Percentiles rank a stretch among this genome's conserved stretches.
Evolutionary conservation across 805 yeast species (phyloP).

Genomic region (Suhomyces faveliae): DNA sequence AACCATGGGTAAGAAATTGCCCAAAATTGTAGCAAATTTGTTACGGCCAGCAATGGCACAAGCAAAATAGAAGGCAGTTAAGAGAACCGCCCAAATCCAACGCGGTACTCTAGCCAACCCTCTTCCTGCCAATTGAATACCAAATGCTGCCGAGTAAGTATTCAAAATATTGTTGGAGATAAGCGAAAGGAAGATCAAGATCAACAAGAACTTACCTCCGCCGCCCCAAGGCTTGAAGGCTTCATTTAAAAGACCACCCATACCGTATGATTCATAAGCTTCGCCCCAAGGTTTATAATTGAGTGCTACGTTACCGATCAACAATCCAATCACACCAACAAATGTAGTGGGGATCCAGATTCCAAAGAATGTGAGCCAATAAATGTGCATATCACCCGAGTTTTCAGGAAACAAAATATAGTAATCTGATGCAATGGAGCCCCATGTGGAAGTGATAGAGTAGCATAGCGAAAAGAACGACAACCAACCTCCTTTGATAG

Average conservation of each 20-base stretch:
- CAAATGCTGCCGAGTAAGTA: constrained; percentile 37
- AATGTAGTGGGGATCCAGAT: constrained; percentile 47
- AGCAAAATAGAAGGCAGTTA: constrained; percentile 32
- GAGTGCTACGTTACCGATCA: constrained; percentile 33
- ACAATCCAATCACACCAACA: constrained; percentile 30
- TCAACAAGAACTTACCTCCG: constrained; percentile 34
- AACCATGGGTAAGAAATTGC: constrained; percentile 41
- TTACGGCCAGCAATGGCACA: constrained; percentile 34
- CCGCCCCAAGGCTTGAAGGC: constrained; percentile 37
- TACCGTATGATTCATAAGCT: constrained; percentile 27
- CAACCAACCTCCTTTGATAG: constrained; percentile 65
- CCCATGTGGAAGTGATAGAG: constrained; percentile 87
- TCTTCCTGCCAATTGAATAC: constrained; percentile 30
- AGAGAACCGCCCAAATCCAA: constrained; percentile 36
- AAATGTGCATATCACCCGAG: constrained; percentile 55
- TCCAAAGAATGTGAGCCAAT: constrained; percentile 61
- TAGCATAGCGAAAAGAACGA: constrained; percentile 71
- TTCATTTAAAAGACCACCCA: constrained; percentile 32
- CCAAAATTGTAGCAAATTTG: constrained; percentile 32
- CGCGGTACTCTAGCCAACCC: constrained; percentile 31
- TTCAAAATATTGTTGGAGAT: constrained; percentile 37
- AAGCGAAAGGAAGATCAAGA: constrained; percentile 30
- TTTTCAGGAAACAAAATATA: constrained; percentile 77
- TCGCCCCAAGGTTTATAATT: constrained; percentile 32
- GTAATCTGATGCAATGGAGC: constrained; percentile 82